Evolutionary conservation across 306 rosid genomes (phyloP), one percentile per base, ranked within the genome.

Genomic region (Trifolium subterraneum): DNA sequence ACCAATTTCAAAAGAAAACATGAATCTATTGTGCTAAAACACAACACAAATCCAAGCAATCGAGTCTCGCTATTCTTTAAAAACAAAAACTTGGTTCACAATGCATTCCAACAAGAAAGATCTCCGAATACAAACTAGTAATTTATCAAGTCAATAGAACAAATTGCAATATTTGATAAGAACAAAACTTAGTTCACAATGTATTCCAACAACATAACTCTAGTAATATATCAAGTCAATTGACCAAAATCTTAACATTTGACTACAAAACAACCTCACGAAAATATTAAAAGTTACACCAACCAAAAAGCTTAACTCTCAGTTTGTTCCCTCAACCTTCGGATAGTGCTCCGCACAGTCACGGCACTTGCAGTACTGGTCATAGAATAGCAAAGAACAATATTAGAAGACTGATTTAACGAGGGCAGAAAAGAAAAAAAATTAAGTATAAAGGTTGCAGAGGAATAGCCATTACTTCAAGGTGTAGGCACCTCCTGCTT

Each of bases 401-500:
- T 7, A 66, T 73, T 22, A 44, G 47, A n/a, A 25, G 13, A 10
- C n/a, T 65, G 15, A 2, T 7, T 44, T 31, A 50, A 16, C 1
- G 6, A 6, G 4, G 4, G 3, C n/a, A 6, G 8, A 29, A 8
- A 51, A 8, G 11, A 50, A 50, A 50, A 4, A 16, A 13, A 68
- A 2, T 13, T 3, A 4, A 8, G 47, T 0, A 1, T 33, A 11
- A 68, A 10, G 6, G 5, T 68, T 41, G 60, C 8, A 50, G 12
- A 38, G 51, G 4, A 47, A 8, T 29, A 29, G 33, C 16, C 9
- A 74, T 81, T 87, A 89, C 97, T 91, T 91, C 86, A 87, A 75
- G 29, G 92, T 91, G 81, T 91, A 91, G 65, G 88, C 97, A 62
- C 97, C 97, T 4, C 92, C 92, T 0, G 97, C 94, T 73, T 91